Evolutionary conservation across 1,284 basidiomycete genomes (phyloP).

Genomic region (Boletus subluridellus): DNA sequence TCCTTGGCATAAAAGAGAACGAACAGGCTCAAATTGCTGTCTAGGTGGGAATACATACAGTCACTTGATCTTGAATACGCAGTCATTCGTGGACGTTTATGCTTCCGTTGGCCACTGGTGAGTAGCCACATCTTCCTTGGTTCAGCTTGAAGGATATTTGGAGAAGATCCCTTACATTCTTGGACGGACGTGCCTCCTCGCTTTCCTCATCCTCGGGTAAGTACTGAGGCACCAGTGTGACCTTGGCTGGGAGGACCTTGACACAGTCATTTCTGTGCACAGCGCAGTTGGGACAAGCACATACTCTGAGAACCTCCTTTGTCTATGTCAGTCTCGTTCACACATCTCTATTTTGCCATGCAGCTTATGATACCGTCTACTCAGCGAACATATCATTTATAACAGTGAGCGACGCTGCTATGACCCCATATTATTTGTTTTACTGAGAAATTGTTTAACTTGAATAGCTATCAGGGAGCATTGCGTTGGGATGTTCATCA

Average conservation of each 20-base stretch:
- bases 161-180: constrained; percentile 22
- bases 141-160: neutral
- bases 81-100: neutral
- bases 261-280: neutral
- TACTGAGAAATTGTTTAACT: neutral
- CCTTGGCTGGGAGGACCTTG: neutral
- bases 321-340: constrained; percentile 14
- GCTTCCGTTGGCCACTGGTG: constrained; percentile 13
- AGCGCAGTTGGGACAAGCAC: constrained; percentile 4
- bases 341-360: neutral
- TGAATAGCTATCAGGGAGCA: constrained; percentile 3
- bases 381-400: constrained; percentile 1
- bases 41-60: neutral
- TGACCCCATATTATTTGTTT: neutral
- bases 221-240: neutral
- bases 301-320: neutral
- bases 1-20: too few species aligned
- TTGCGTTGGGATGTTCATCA: constrained; percentile 22
- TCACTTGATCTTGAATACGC: neutral
- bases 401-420: constrained; percentile 1
- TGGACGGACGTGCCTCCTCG: constrained; percentile 14
- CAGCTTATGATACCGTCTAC: constrained; percentile 1
- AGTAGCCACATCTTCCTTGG: neutral
- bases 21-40: neutral
- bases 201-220: constrained; percentile 16